Base-by-base conservation (phyloP, 352 stramenopile genomes). In the Phytophthora pisi region DNA sequence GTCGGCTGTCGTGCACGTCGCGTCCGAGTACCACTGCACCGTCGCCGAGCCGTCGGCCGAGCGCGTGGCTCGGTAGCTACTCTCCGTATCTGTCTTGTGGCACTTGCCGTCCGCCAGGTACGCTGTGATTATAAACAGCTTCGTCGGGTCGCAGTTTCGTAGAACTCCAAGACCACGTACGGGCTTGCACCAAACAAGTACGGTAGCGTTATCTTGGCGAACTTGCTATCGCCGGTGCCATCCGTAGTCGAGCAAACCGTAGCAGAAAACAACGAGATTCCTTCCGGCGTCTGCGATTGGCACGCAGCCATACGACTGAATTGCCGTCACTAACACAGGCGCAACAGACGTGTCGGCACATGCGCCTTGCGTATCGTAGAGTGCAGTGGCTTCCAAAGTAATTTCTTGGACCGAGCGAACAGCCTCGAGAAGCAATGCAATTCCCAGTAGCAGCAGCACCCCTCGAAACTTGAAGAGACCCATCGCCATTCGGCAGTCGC, bases 101-200 rank as follows among this genome's bases (percentile, higher is more conserved):
- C 62, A 70, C 26, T 46, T 59, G 16, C 63, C 63, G 15, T 70
- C 55, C 9, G 63, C 63, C 49, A 60, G 4, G 13, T 61, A 70
- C 23, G 55, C 47, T 16, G 28, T 45, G n/a, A 64, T 51, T 4
- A 3, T 10, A 5, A 10, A 26, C 5, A 63, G n/a, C 8, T 13
- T 26, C 24, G 43, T 26, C 0, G 16, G 16, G 2, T 23, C 18
- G 9, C 56, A 63, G 5, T 0, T 8, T 4, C 7, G 45, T 68
- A 68, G 8, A 1, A 24, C 23, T 68, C 23, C 40, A 68, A 34
- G 9, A 57, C 23, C 13, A 61, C 31, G 23, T 57, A 67, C 18
- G 60, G 60, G 11, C 10, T 62, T 18, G 23, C 1, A 16, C 60
- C 60, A 18, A 66, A 60, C 20, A 54, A n/a, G 36, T 53, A 57